Evolutionary conservation across 164 flowering plant species (phyloP).

Genomic region (Protea cynaroides): DNA sequence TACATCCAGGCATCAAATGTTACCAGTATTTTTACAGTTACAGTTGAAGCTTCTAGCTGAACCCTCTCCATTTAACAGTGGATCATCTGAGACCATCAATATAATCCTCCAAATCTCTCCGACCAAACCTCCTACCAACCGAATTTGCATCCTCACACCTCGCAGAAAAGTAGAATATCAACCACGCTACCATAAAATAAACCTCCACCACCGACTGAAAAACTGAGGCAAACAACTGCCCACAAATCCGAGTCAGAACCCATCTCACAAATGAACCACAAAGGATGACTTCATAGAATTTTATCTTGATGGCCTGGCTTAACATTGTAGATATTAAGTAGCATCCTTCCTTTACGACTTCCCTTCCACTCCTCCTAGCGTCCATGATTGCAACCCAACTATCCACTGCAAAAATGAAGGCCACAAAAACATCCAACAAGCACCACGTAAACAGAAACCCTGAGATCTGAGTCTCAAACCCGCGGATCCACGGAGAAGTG

Average conservation of each 20-base stretch:
- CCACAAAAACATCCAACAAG: conserved; percentile 53
- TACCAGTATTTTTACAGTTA: conserved; percentile 26
- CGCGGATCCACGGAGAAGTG: conserved; percentile 56
- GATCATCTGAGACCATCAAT: conserved; percentile 58
- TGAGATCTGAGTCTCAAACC: conserved; percentile 54
- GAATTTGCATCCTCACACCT: conserved; percentile 57
- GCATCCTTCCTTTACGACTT: conserved; percentile 81
- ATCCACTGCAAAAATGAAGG: conserved; percentile 67
- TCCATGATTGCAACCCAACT: conserved; percentile 86
- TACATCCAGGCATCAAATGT: conserved; percentile 24
- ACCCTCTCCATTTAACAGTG: not conserved
- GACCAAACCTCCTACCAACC: conserved; percentile 63
- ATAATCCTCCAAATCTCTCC: conserved; percentile 67
- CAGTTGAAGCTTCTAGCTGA: conserved; percentile 21
- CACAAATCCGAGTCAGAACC: conserved; percentile 38
- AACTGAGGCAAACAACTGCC: conserved; percentile 40
- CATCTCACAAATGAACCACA: conserved; percentile 60
- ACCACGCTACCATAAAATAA: conserved; percentile 90
- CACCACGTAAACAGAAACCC: conserved; percentile 73
- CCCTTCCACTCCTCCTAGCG: conserved; percentile 64
- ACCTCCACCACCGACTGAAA: conserved; percentile 73
- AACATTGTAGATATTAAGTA: conserved; percentile 61
- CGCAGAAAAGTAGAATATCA: conserved; percentile 68
- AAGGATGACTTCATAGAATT: conserved; percentile 59
- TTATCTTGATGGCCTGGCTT: conserved; percentile 61